These are phyloP conservation scores for Uronychia binucleata DNA, from an alignment of 73 alveolate genomes.

Conservation along the genomic window DNA sequence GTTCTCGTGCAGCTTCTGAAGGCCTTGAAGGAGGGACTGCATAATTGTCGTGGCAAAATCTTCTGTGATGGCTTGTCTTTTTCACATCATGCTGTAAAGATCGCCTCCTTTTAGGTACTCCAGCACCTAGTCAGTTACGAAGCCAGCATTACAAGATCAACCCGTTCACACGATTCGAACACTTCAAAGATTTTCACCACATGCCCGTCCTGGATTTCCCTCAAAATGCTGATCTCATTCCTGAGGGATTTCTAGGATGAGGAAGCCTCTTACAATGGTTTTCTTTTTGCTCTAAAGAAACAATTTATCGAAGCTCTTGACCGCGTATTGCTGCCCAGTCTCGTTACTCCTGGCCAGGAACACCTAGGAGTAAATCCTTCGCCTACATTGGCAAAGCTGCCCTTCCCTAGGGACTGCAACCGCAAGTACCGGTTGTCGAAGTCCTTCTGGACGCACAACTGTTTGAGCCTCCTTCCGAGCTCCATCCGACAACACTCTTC, in stretches of 20 bases:
- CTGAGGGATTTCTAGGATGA: background rate
- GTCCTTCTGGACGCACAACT: background rate
- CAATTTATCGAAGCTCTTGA: background rate
- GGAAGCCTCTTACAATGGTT: background rate
- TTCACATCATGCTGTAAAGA: background rate
- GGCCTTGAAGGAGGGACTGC: background rate
- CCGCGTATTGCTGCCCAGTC: background rate
- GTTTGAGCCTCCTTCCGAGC: background rate
- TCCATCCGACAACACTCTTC: background rate
- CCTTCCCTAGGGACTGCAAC: background rate
- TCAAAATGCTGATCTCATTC: background rate
- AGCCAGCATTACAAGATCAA: background rate
- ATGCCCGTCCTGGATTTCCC: background rate
- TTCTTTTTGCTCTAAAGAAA: background rate
- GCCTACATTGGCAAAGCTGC: background rate
- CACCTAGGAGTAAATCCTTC: no score
- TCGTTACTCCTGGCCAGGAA: background rate
- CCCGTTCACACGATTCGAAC: background rate
- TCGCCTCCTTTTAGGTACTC: background rate
- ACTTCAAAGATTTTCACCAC: background rate
- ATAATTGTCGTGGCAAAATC: background rate
- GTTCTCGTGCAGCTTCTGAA: conserved; percentile 10
- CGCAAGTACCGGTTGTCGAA: background rate
- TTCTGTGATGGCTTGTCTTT: background rate
- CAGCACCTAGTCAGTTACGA: background rate